These are phyloP conservation scores for Taphrina wiesneri DNA, from an alignment of 1,139 yeast species.

Conservation along the genomic window DNA sequence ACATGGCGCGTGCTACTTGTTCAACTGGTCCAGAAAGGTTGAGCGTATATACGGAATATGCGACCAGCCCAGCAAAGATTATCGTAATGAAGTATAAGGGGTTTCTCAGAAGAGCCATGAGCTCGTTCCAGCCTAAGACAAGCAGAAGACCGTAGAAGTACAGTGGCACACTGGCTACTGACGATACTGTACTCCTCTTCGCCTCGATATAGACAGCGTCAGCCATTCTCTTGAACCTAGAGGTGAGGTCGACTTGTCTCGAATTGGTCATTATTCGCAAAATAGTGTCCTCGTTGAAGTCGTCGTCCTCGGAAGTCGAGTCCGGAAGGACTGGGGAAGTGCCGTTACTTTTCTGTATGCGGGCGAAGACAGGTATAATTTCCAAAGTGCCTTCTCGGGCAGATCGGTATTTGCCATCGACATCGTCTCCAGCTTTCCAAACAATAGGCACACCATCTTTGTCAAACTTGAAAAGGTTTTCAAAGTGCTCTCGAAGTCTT, in stretches of 20 bases:
- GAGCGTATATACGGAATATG: slow-evolving; percentile 67
- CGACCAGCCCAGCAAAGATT: slow-evolving; percentile 60
- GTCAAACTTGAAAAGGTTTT: slow-evolving; percentile 79
- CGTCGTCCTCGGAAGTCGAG: slow-evolving; percentile 38
- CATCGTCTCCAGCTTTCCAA: slow-evolving; percentile 73
- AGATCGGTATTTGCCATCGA: slow-evolving; percentile 62
- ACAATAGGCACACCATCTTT: slow-evolving; percentile 76
- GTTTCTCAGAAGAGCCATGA: slow-evolving; percentile 80
- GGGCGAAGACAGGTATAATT: slow-evolving; percentile 30
- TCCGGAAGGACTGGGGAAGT: slow-evolving; percentile 57
- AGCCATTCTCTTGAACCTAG: slow-evolving; percentile 70
- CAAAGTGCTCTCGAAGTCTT: slow-evolving; percentile 59
- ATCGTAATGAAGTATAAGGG: slow-evolving; percentile 71
- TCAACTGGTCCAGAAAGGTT: slow-evolving; percentile 74
- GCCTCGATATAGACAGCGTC: slow-evolving; percentile 77
- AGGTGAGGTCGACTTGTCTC: slow-evolving; percentile 60
- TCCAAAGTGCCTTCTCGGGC: slow-evolving; percentile 58
- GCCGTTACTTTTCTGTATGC: slow-evolving; percentile 32
- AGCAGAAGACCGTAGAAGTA: slow-evolving; percentile 72
- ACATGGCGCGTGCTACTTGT: slow-evolving; percentile 32
- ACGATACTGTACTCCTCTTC: slow-evolving; percentile 69
- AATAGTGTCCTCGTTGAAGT: slow-evolving; percentile 42
- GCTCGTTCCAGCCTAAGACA: slow-evolving; percentile 93
- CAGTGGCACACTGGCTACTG: slow-evolving; percentile 75
- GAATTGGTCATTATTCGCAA: slow-evolving; percentile 59